Evolutionary conservation across 176 grass and related monocot genomes (phyloP), one percentile per base, ranked within the genome.

Genomic region (Stipa capillata): DNA sequence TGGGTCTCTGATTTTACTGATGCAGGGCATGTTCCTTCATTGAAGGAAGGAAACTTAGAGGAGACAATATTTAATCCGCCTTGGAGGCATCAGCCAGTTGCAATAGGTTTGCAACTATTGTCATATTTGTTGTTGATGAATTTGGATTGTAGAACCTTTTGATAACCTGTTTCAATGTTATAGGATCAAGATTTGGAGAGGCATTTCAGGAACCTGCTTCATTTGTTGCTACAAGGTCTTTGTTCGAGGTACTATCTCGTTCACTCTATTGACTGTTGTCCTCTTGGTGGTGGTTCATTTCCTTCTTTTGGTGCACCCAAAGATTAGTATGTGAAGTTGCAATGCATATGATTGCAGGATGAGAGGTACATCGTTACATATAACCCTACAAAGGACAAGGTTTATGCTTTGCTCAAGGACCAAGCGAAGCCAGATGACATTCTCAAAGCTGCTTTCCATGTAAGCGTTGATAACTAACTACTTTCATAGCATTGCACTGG

Each of bases 401-500:
- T 98, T 74, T 98, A 92, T 89, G 89, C 96, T 78, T 83, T 98
- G 87, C 88, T 98, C 41, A 98, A 98, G 90, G 96, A 93, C 62
- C 96, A 98, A 87, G 96, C 96, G 78, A 98, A 93, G 79, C 87
- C 90, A 24, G 96, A 98, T 75, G 96, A 98, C 72, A 91, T 94
- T 82, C 74, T 99, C 56, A 99, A 95, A 91, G 92, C 92, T 56
- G 96, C 92, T 78, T 99, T 93, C 85, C 96, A 99, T 79, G 96
- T 99, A 83, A 86, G 92, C 43, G 71, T 47, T 14, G 48, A 44
- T 79, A 59, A 13, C 29, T 65, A 34, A 28, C 28, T 69, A 51
- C 7, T 36, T 80, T 31, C 17, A 45, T 77, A 36, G 40, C 61
- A 35, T 81, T 72, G 25, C 55, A 71, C 40, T 33, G 25, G 18